These are phyloP conservation scores for Rhodotorula sp. DNA, from an alignment of 1,284 basidiomycete genomes.

Conservation along the genomic window DNA sequence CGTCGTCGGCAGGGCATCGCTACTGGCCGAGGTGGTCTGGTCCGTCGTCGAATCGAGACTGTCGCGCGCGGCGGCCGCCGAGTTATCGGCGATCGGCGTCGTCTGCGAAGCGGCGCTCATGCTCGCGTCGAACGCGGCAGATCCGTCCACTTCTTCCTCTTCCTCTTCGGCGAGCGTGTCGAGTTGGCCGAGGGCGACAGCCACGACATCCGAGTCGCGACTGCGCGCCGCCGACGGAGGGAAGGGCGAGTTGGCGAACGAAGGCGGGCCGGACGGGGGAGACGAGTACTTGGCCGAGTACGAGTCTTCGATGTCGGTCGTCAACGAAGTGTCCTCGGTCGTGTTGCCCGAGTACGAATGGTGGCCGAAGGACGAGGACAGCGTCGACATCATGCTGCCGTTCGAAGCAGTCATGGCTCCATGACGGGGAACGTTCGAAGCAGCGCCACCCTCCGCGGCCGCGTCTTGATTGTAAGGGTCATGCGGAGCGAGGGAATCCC, in stretches of 20 bases:
- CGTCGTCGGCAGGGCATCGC: slow-evolving; percentile 34
- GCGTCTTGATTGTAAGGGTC: too few species aligned
- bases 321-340: slow-evolving; percentile 44
- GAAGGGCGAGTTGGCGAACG: slow-evolving; percentile 17
- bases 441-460: too few species aligned
- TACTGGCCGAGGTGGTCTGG: slow-evolving; percentile 21
- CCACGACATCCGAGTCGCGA: slow-evolving; percentile 28
- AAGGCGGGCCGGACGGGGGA: slow-evolving; percentile 33
- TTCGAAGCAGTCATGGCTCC: slow-evolving; percentile 31
- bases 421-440: slow-evolving; percentile 12
- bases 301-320: slow-evolving; percentile 41
- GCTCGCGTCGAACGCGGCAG: background rate
- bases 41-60: slow-evolving; percentile 14
- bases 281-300: slow-evolving; percentile 32
- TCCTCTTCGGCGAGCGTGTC: slow-evolving; percentile 46
- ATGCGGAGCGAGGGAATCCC: too few species aligned
- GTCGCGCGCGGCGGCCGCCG: background rate
- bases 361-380: slow-evolving; percentile 35
- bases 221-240: slow-evolving; percentile 12
- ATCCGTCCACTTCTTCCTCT: slow-evolving; percentile 42
- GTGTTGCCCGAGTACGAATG: slow-evolving; percentile 43
- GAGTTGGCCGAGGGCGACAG: slow-evolving; percentile 35
- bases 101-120: slow-evolving; percentile 1
- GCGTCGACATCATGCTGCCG: slow-evolving; percentile 37
- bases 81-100: slow-evolving; percentile 4